Evolutionary conservation across 192 early-diverging fungal species (phyloP).

Genomic region (Oehlia diaphana): DNA sequence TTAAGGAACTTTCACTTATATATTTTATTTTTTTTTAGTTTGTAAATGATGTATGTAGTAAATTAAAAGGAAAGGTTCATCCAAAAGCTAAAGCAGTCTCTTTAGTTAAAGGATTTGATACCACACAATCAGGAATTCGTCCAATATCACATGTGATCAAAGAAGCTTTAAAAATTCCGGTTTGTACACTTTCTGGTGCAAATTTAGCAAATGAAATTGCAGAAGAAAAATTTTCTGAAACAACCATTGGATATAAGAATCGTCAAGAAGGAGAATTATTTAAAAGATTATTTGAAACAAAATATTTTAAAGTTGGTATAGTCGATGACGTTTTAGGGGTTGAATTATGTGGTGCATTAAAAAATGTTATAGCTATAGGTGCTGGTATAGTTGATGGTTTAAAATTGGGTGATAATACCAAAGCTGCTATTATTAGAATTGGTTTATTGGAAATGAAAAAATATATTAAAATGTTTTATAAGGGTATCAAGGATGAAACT

Average conservation of each 20-base stretch:
- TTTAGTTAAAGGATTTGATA: slow-evolving; percentile 92
- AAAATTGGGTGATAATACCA: slow-evolving; percentile 92
- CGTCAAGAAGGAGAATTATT: slow-evolving; percentile 76
- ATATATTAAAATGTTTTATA: slow-evolving; percentile 81
- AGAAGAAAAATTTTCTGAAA: slow-evolving; percentile 91
- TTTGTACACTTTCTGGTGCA: slow-evolving; percentile 88
- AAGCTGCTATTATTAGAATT: slow-evolving; percentile 95
- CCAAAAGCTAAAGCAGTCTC: slow-evolving; percentile 85
- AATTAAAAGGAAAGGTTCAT: slow-evolving; percentile 74
- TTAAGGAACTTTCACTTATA: not conserved
- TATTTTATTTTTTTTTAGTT: slow-evolving; percentile 50
- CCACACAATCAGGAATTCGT: slow-evolving; percentile 70
- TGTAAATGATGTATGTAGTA: slow-evolving; percentile 76
- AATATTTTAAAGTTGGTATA: slow-evolving; percentile 85
- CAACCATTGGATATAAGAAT: slow-evolving; percentile 82
- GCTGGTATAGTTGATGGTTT: slow-evolving; percentile 95
- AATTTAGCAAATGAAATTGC: slow-evolving; percentile 98
- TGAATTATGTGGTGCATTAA: slow-evolving; percentile 96
- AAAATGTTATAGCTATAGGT: slow-evolving; percentile 97
- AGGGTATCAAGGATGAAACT: slow-evolving; percentile 85
- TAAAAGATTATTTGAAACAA: slow-evolving; percentile 80
- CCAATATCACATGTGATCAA: slow-evolving; percentile 71
- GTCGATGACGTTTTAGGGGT: slow-evolving; percentile 88
- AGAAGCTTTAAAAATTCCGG: slow-evolving; percentile 64
- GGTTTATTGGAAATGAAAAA: slow-evolving; percentile 96